phyloP scores from a whole-genome alignment of 1,284 basidiomycete genomes.

The Apiotrichum laibachii region DNA sequence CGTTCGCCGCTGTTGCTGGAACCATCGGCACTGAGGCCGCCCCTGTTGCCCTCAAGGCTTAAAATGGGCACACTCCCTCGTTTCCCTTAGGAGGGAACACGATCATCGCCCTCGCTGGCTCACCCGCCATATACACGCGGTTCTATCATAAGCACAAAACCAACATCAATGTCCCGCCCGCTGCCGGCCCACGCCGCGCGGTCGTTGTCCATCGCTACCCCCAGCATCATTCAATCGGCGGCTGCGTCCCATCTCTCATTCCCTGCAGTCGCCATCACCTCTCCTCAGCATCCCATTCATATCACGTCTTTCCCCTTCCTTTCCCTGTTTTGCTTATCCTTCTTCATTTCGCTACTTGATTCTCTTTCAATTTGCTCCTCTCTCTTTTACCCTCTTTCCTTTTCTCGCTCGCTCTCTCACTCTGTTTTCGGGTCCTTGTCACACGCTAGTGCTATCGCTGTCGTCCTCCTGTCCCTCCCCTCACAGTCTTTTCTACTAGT shows the following conservation, averaged over 20 bases:
- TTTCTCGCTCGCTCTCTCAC: neutral
- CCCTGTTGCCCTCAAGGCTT: slow-evolving; percentile 45
- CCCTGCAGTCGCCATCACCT: neutral
- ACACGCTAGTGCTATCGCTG: neutral
- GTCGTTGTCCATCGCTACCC: slow-evolving; percentile 5
- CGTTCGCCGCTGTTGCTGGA: slow-evolving; percentile 44
- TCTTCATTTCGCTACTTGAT: slow-evolving; percentile 4
- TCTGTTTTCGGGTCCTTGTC: slow-evolving; percentile 8
- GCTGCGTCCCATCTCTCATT: neutral
- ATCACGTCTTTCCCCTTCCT: neutral
- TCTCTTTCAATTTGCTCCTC: neutral
- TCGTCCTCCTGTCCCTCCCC: neutral
- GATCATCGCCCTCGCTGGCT: neutral
- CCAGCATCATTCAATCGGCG: neutral
- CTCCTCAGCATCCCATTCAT: slow-evolving; percentile 8
- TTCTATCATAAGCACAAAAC: neutral
- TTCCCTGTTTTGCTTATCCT: slow-evolving; percentile 5
- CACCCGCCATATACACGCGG: too few species aligned
- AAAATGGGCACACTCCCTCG: slow-evolving; percentile 5
- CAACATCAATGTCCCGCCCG: neutral
- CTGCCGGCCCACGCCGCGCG: slow-evolving; percentile 1
- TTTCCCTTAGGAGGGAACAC: too few species aligned
- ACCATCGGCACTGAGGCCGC: slow-evolving; percentile 19
- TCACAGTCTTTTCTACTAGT: slow-evolving; percentile 3
- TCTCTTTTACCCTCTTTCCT: slow-evolving; percentile 5